Evolutionary conservation across 2,329 filamentous ascomycete genomes (phyloP).

Genomic region (Alternaria dauci): DNA sequence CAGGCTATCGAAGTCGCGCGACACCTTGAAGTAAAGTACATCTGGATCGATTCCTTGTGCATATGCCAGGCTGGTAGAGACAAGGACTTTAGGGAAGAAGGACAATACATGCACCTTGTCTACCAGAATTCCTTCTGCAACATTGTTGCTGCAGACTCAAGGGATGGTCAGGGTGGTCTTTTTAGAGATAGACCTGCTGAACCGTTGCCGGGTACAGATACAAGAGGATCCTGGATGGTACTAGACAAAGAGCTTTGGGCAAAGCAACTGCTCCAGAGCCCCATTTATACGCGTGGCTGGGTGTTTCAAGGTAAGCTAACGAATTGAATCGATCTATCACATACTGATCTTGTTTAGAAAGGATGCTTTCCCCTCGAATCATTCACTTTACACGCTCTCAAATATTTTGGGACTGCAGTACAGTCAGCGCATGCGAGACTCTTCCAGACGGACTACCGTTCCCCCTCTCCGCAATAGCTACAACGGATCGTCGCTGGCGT

Average conservation of each 20-base stretch:
- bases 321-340: neutral
- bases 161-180: neutral
- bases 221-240: too few species aligned
- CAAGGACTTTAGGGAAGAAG: too few species aligned
- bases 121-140: neutral
- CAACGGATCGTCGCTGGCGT: neutral
- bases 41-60: neutral
- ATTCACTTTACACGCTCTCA: conserved; percentile 26
- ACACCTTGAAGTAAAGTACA: neutral
- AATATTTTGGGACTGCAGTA: conserved; percentile 33
- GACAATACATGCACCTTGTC: neutral
- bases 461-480: neutral
- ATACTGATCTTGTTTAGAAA: conserved; percentile 10
- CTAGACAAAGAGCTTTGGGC: conserved; percentile 13
- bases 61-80: too few species aligned
- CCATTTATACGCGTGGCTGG: conserved; percentile 19
- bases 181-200: neutral
- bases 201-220: too few species aligned
- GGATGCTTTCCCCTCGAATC: conserved; percentile 26
- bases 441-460: neutral
- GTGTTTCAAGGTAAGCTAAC: conserved; percentile 21
- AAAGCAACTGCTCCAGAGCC: neutral
- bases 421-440: conserved; percentile 21
- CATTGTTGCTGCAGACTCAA: neutral
- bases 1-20: neutral